These are phyloP conservation scores for Grigorovia jiainica DNA, from an alignment of 805 yeast genomes.

Conservation along the genomic window DNA sequence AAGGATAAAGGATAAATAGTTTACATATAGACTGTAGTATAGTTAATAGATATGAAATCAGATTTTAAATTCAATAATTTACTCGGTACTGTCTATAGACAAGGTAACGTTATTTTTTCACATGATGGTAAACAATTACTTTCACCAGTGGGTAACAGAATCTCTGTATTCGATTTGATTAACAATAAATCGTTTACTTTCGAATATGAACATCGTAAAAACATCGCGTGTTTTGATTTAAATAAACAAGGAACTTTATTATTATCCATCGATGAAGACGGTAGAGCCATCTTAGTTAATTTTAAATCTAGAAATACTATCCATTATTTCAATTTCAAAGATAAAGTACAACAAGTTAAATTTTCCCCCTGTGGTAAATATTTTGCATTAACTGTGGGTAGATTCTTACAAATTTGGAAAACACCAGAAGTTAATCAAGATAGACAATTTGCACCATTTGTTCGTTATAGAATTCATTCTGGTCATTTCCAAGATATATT, in stretches of 20 bases:
- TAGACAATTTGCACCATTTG: conserved; percentile 92
- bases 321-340: conserved; percentile 91
- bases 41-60: conserved; percentile 78
- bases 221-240: conserved; percentile 67
- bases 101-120: conserved; percentile 82
- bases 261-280: conserved; percentile 80
- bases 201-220: conserved; percentile 85
- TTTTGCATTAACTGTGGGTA: conserved; percentile 77
- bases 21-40: too few relatives aligned
- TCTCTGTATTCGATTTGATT: conserved; percentile 76
- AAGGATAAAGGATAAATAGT: too few relatives aligned
- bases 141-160: conserved; percentile 92
- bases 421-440: conserved; percentile 77
- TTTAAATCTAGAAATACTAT: conserved; percentile 73
- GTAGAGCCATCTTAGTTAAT: conserved; percentile 86
- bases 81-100: conserved; percentile 87
- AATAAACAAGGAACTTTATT: conserved; percentile 75
- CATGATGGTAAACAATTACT: conserved; percentile 76
- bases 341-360: conserved; percentile 58
- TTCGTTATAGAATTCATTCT: conserved; percentile 79
- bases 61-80: conserved; percentile 82
- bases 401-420: conserved; percentile 87
- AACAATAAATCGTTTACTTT: conserved; percentile 83
- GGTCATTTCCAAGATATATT: conserved; percentile 84
- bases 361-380: conserved; percentile 84